Percentiles rank a stretch among this genome's conserved stretches.
Evolutionary conservation across 2,329 filamentous ascomycete species (phyloP).

Genomic region (Stachybotrys chlorohalonatus): DNA sequence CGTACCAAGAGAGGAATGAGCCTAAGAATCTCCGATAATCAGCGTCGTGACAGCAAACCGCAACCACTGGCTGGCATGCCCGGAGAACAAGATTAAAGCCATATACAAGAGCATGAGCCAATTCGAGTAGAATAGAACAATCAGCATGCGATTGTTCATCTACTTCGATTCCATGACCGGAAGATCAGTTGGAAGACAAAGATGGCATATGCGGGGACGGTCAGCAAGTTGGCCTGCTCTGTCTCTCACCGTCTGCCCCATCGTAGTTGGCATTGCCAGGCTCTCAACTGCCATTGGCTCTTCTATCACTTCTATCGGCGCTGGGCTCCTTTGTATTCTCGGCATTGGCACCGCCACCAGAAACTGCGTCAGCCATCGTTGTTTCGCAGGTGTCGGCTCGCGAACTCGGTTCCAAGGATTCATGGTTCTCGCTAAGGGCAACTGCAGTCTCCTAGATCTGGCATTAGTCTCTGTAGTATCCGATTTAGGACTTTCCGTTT

Average conservation of each 20-base stretch:
- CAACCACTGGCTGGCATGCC: slow-evolving; percentile 16
- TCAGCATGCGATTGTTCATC: slow-evolving; percentile 26
- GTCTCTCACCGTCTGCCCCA: slow-evolving; percentile 17
- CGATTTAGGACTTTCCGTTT: too few species aligned
- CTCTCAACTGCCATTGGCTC: too few species aligned
- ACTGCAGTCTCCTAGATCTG: too few species aligned
- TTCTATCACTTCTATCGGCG: too few species aligned
- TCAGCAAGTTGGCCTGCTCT: slow-evolving; percentile 46
- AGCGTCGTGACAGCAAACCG: slow-evolving; percentile 21
- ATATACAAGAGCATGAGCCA: slow-evolving; percentile 47
- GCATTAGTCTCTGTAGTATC: too few species aligned
- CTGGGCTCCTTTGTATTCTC: too few species aligned
- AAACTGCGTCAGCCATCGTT: too few species aligned
- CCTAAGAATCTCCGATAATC: slow-evolving; percentile 23
- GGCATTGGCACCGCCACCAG: too few species aligned
- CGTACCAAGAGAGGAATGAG: slow-evolving; percentile 8
- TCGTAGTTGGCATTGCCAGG: too few species aligned
- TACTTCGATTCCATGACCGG: slow-evolving; percentile 33
- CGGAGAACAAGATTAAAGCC: slow-evolving; percentile 27
- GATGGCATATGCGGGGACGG: slow-evolving; percentile 37
- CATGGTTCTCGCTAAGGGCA: too few species aligned
- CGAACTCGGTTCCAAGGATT: too few species aligned
- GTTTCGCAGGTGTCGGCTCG: too few species aligned
- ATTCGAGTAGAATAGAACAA: slow-evolving; percentile 34
- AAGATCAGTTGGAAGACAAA: slow-evolving; percentile 30